Evolutionary conservation across 1,284 basidiomycete species (phyloP).

Genomic region (Marasmius sp.): DNA sequence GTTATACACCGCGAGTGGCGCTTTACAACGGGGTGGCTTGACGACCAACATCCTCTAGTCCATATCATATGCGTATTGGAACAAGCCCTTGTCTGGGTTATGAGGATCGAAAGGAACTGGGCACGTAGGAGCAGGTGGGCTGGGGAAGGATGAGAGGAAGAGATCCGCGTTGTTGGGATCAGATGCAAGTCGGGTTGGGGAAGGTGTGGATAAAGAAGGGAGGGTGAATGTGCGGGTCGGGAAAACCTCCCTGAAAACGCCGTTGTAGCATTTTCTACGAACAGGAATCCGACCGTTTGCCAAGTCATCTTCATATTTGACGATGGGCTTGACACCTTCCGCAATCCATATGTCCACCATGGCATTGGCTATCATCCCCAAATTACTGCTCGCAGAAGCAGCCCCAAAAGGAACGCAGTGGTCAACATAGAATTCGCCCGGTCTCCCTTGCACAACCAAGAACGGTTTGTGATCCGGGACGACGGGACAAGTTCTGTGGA

Average conservation of each 20-base stretch:
- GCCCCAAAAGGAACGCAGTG: conserved; percentile 27
- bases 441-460: conserved; percentile 18
- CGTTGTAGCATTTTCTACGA: neutral
- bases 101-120: no score
- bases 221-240: no score
- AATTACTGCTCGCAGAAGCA: conserved; percentile 24
- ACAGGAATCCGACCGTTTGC: conserved; percentile 20
- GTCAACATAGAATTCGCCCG: conserved; percentile 24
- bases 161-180: no score
- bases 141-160: no score
- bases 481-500: conserved; percentile 22
- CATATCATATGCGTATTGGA: no score
- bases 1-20: no score
- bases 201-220: no score
- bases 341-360: conserved; percentile 26
- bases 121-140: no score
- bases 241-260: neutral
- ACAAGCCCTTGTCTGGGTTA: no score
- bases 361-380: conserved; percentile 30
- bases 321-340: conserved; percentile 17
- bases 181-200: no score
- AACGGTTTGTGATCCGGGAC: conserved; percentile 21
- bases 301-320: conserved; percentile 36
- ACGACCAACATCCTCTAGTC: no score
- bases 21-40: no score